These are phyloP conservation scores for Mallotus nudiflorus DNA, from an alignment of 345 rosid genomes.

Conservation along the genomic window DNA sequence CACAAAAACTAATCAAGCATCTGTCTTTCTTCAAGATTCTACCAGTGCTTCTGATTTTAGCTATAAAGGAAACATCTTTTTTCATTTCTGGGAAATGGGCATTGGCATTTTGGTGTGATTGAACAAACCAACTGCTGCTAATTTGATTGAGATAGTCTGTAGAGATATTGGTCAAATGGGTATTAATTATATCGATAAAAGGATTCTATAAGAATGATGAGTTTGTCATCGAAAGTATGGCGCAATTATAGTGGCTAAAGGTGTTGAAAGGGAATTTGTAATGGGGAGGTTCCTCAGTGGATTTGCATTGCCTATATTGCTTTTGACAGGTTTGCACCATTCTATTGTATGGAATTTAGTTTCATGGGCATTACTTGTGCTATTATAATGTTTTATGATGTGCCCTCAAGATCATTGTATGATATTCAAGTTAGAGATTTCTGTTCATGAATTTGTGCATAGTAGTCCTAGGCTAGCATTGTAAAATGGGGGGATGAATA, in stretches of 20 bases:
- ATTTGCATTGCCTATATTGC: constrained; percentile 50
- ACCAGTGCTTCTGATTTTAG: not conserved
- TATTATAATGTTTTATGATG: no score
- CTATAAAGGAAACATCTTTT: not conserved
- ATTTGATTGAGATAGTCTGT: not conserved
- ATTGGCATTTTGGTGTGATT: not conserved
- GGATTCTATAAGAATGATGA: not conserved
- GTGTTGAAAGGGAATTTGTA: not conserved
- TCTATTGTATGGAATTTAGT: not conserved
- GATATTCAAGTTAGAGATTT: no score
- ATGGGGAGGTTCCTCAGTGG: constrained; percentile 48
- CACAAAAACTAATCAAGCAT: no score
- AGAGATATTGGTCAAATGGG: constrained; percentile 10
- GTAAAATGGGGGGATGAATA: no score
- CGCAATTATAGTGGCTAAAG: not conserved
- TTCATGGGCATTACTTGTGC: not conserved
- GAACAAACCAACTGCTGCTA: not conserved
- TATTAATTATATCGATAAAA: not conserved
- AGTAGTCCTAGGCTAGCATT: no score
- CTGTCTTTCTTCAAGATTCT: not conserved
- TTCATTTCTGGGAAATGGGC: constrained; percentile 2
- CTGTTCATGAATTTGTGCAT: no score
- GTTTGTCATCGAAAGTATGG: not conserved
- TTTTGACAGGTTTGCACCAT: constrained; percentile 42
- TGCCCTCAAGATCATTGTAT: no score